phyloP scores from a whole-genome alignment of 2,329 filamentous ascomycete genomes.

The Alternaria metachromatica region DNA sequence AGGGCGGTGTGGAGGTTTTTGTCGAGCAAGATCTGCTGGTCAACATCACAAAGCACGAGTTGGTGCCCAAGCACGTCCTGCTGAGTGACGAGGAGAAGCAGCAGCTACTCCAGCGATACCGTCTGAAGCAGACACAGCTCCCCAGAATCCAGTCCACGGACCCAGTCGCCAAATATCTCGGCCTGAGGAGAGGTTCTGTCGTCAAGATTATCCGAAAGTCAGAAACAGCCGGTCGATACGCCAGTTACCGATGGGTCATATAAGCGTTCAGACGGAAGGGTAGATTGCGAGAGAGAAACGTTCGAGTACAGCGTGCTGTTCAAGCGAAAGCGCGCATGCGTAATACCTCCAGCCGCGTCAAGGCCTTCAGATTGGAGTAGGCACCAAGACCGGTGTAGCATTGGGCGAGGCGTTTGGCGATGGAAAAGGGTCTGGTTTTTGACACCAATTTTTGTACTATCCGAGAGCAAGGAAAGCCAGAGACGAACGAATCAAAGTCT shows the following conservation, averaged over 20 bases:
- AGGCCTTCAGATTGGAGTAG: neutral
- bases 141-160: constrained; percentile 90
- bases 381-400: constrained; percentile 20
- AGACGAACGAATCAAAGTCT: neutral
- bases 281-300: neutral
- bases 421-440: constrained; percentile 23
- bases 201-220: constrained; percentile 98
- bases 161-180: constrained; percentile 90
- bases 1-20: constrained; percentile 92
- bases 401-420: constrained; percentile 40
- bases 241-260: constrained; percentile 81
- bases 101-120: constrained; percentile 84
- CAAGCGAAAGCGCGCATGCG: neutral
- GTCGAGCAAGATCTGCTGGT: constrained; percentile 94
- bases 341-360: neutral
- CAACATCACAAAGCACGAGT: constrained; percentile 97
- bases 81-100: constrained; percentile 89
- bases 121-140: constrained; percentile 96
- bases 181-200: constrained; percentile 87
- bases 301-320: neutral
- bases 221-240: constrained; percentile 95
- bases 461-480: neutral
- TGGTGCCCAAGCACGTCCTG: constrained; percentile 91
- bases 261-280: constrained; percentile 19
- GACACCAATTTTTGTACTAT: constrained; percentile 10